Evolutionary conservation across 2,329 filamentous ascomycete genomes (phyloP), one percentile per base, ranked within the genome.

Genomic region (Exophiala phaeomuriformis): DNA sequence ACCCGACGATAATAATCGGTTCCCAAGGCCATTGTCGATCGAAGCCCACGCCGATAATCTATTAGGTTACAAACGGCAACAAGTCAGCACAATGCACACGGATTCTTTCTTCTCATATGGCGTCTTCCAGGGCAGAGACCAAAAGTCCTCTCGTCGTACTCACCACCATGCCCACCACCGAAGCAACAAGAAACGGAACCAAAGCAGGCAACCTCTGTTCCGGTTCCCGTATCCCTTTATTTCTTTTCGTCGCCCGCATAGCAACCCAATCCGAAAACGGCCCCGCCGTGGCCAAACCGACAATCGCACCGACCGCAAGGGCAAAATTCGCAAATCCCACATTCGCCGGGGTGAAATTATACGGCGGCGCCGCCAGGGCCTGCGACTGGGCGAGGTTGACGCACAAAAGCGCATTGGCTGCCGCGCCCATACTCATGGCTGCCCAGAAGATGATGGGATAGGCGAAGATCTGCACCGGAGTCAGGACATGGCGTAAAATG

Each of bases 361-460:
- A 82, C 0, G 78, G 78, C 1, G 77, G 77, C 0, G 70, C 72
- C 1, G 75, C 73, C 53, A 81, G 77, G 7, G 71, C 74, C 63
- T 80, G 75, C 9, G 71, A 73, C 50, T 73, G 76, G 0, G 78
- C 82, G 8, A 84, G 69, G 66, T 84, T 84, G 63, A 83, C 62
- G 2, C 74, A 76, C 40, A 84, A 67, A 66, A 82, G 80, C 27
- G 68, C 73, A 44, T 72, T 77, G 52, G 78, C 79, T 4, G 72
- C 73, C 77, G 78, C 83, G 10, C 75, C 78, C 2, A 82, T 77
- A 28, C 81, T 74, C 59, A 84, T 83, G 8, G 78, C 74, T 0
- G 80, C 73, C 52, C 81, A 80, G 55, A 82, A 75, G 39, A 84
- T 76, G 51, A 84, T 83, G 0, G 81, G 81, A 64, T 79, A 84